Base-by-base conservation (phyloP, 306 rosid species). In the Sindora glabra region DNA sequence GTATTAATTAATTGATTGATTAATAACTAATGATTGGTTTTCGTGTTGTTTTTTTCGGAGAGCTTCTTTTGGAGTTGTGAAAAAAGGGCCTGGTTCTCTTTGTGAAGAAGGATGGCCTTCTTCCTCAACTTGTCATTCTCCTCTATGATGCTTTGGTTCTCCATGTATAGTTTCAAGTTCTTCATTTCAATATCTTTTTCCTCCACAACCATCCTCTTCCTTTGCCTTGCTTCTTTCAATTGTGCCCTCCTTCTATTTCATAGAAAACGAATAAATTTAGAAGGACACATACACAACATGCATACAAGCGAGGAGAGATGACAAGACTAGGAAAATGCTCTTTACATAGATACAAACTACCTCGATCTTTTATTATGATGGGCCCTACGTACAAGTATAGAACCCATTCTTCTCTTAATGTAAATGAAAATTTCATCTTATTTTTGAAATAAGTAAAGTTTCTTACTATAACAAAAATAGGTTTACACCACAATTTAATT, bases 41-140 rank as follows among this genome's bases (percentile, higher is more conserved):
- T n/a, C n/a, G 1, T 51, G 58, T 50, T 71, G 40, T 46, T 42
- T 38, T 64, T 57, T 42, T 65, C 44, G 11, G 75, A 60, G 32
- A 70, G 19, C 57, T 80, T 77, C 21, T 56, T 57, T 60, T 81
- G 86, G 21, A 90, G 85, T 58, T 80, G 86, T 50, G 78, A 68
- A 6, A 75, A 74, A 58, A 90, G 75, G 42, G 73, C 73, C 15
- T 82, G 86, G 48, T 90, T 86, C 79, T 90, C 97, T 61, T 82
- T 67, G 63, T 65, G 78, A 72, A 90, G 95, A 69, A 84, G 83
- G 69, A 86, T 15, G n/a, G 94, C 95, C 62, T 70, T 77, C 73
- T 79, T 76, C 52, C 85, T 86, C 65, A 90, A 73, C 81, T 76
- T 82, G 60, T 78, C 86, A 39, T 90, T 90, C 79, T 84, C 90